Base-by-base conservation (phyloP, 495 filamentous ascomycete genomes). In the Collariella sp. region DNA sequence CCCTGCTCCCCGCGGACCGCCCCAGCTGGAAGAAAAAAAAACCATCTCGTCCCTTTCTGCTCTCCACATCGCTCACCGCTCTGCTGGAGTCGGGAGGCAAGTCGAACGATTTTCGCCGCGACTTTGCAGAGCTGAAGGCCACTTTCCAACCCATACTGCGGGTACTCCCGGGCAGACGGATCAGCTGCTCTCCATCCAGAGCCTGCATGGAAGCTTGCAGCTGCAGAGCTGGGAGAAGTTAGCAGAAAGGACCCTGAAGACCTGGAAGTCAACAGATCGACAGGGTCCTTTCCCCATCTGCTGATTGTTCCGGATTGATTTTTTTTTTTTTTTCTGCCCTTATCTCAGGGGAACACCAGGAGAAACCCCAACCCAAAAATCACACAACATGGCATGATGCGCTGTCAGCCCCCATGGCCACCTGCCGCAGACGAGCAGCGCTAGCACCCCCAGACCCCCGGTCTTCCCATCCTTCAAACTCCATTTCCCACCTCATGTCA, bases 21-120 rank as follows among this genome's bases (percentile, higher is more conserved):
- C 47, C 7, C 34, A 41, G 23, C 9, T 9, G 26, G 6, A n/a
- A n/a, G n/a, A 34, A 33, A 41, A 9, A 40, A 20, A 18, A 39
- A 22, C 18, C 47, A 50, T 50, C 29, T 40, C n/a, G n/a, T n/a
- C n/a, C n/a, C 52, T 26, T 36, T 7, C 15, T 22, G 22, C 7
- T 11, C 35, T 39, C 18, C 52, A 20, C 52, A 13, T 23, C 20
- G 26, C 44, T 55, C 52, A 55, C 52, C 52, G 52, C 52, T 48
- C 41, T 18, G 26, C 19, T 41, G 44, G 46, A 36, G 39, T 33
- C 12, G 16, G 33, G 18, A 41, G 36, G 10, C 15, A 31, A 10
- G 9, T 12, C 16, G 4, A 2, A 36, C n/a, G 31, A 22, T 38
- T 22, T 7, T 11, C 2, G 19, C 40, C 26, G 18, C 33, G 24